Conservation (phyloP, 768 basidiomycete genomes). For the Mycena vitilis region DNA sequence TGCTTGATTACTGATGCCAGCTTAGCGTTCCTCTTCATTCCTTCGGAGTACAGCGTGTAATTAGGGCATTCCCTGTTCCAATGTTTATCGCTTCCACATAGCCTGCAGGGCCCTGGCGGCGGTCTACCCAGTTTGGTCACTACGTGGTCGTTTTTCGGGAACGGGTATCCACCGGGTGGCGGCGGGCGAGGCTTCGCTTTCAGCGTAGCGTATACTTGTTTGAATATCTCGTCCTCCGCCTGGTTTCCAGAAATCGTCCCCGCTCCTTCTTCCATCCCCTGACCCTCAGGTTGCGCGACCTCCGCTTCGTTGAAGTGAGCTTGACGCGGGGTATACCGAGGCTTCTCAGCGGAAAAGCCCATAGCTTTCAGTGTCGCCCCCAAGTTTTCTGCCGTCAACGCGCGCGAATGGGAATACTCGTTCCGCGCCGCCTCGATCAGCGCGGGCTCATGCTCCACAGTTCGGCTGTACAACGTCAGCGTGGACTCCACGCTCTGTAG, state of each 20-base stretch:
- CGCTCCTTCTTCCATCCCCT: too few species aligned
- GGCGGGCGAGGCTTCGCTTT: background rate
- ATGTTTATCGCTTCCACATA: constrained; percentile 17
- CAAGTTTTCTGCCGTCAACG: background rate
- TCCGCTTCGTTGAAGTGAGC: too few species aligned
- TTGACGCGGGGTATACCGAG: too few species aligned
- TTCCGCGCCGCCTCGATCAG: background rate
- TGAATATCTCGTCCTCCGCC: background rate
- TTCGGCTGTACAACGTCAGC: background rate
- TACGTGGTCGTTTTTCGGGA: constrained; percentile 9
- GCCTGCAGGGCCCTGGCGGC: constrained; percentile 5
- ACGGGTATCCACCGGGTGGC: constrained; percentile 4
- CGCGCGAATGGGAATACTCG: background rate
- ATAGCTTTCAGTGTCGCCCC: background rate
- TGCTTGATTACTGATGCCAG: background rate
- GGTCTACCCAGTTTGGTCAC: background rate
- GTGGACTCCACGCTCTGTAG: background rate
- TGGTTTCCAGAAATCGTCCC: too few species aligned
- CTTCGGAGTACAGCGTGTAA: constrained; percentile 4
- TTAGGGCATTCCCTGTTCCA: constrained; percentile 16
- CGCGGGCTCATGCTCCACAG: background rate
- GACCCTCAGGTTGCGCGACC: too few species aligned
- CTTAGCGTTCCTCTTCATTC: background rate
- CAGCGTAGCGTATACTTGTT: background rate
- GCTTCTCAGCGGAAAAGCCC: too few species aligned